Percentiles rank a stretch among this genome's conserved stretches.
Evolutionary conservation across 2,329 filamentous ascomycete genomes (phyloP).

Genomic region (Chrysoporthe austroafricana): DNA sequence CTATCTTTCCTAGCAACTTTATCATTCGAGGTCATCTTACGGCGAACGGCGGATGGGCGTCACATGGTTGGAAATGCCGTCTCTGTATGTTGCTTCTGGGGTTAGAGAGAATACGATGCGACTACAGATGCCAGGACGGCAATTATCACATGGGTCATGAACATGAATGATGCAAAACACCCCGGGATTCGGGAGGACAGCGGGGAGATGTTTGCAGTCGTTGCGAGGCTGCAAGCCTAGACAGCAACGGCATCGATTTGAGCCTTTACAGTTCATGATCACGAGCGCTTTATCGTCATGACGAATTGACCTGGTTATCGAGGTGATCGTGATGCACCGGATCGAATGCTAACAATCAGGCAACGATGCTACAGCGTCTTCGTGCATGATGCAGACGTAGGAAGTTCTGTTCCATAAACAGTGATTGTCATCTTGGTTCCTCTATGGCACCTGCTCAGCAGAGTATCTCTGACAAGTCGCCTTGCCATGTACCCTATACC

Average conservation of each 20-base stretch:
- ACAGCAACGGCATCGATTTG: background rate
- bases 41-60: constrained; percentile 6
- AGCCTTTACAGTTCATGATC: constrained; percentile 18
- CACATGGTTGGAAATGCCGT: background rate
- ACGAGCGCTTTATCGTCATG: background rate
- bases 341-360: background rate
- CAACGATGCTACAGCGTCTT: background rate
- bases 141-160: background rate
- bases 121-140: constrained; percentile 5
- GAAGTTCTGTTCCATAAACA: background rate
- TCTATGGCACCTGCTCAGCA: background rate
- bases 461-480: background rate
- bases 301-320: background rate
- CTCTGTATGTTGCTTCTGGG: background rate
- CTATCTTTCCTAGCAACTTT: background rate
- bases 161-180: background rate
- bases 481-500: background rate
- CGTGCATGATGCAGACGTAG: background rate
- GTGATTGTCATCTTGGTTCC: background rate
- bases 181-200: background rate
- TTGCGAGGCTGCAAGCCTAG: background rate
- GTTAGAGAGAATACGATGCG: constrained; percentile 1
- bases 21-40: background rate
- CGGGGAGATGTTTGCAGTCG: background rate
- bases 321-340: background rate